These are phyloP conservation scores for Ophiostoma himal-ulmi DNA, from an alignment of 2,329 filamentous ascomycete genomes.

Conservation along the genomic window DNA sequence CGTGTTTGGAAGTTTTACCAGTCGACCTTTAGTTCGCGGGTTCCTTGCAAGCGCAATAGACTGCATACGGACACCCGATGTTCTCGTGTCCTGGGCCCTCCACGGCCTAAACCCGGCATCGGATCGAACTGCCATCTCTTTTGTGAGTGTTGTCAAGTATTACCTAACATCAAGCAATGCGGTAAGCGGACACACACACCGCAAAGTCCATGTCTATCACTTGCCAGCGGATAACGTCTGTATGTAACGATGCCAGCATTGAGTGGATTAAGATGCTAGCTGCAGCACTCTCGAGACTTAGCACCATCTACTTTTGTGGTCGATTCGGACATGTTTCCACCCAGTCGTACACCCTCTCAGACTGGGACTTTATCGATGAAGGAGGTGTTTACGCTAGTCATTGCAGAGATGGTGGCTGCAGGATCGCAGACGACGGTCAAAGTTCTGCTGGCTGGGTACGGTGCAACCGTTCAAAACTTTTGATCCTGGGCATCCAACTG, in stretches of 20 bases:
- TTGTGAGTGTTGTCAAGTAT: neutral
- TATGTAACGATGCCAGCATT: neutral
- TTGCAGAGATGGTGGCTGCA: neutral
- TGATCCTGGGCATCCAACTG: neutral
- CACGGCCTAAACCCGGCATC: neutral
- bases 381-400: neutral
- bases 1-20: neutral
- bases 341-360: neutral
- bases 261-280: conserved; percentile 4
- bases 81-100: neutral
- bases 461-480: neutral
- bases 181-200: neutral
- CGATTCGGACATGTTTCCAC: neutral
- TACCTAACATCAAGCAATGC: neutral
- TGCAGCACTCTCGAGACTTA: neutral
- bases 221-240: neutral
- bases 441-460: neutral
- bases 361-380: neutral
- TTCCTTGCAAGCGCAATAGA: neutral
- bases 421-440: neutral
- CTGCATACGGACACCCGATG: neutral
- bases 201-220: neutral
- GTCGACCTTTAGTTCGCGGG: neutral
- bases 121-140: neutral
- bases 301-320: neutral